Evolutionary conservation across 495 filamentous ascomycete species (phyloP), one percentile per base, ranked within the genome.

Genomic region (Lepraria neglecta): DNA sequence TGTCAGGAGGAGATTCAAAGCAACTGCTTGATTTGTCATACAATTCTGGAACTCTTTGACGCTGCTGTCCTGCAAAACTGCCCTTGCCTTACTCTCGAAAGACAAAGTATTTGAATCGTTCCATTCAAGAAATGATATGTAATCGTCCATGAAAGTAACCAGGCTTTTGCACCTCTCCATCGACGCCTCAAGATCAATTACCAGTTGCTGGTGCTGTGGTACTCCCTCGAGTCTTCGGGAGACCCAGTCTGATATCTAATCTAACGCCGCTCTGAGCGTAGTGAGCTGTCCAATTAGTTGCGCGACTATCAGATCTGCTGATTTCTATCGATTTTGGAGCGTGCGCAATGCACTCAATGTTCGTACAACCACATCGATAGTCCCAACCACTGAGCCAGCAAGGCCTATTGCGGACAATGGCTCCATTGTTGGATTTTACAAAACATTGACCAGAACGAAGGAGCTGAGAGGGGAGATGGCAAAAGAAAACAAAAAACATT

Each of bases 1-100:
- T 12, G 62, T 63, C 12, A 69, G 60, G 14, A 69, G 59, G n/a
- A 67, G 58, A 40, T 60, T 69, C 45, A 69, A 55, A 24, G 65
- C 62, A 15, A 59, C 63, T n/a, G 54, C 56, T 33, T 69, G 67
- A 17, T 56, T n/a, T 28, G 53, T 48, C 24, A 69, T 14, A 48
- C 53, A 43, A 28, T 27, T 51, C 21, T 44, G 47, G 21, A 30
- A 65, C 0, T 67, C 54, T 17, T 53, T 45, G 14, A 56, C 46
- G 40, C 35, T 56, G 10, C 17, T 42, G 19, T 61, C 48, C 19
- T 54, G 35, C 33, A 58, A 60, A 27, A 63, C 30, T 5, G 58
- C 44, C 14, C 30, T 58, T 1, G 50, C 15, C 46, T 65, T 69
- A 21, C 52, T 62, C n/a, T 58, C 21, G 51, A 65, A 47, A 21